Evolutionary conservation across 257 asterid genomes (phyloP), one percentile per base, ranked within the genome.

Genomic region (Marsdenia floribunda): DNA sequence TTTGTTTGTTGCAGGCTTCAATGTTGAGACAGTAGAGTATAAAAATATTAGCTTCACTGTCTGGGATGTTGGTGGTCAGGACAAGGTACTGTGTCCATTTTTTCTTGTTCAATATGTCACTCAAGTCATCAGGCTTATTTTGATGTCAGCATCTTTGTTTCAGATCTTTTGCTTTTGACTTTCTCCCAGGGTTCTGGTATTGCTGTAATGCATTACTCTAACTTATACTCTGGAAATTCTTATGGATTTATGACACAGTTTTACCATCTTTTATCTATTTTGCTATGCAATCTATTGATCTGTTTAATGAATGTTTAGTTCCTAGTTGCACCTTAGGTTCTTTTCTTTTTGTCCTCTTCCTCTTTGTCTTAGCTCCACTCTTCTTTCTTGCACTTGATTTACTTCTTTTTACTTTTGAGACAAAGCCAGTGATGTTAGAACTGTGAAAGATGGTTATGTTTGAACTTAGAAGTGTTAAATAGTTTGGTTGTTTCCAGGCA

Each of bases 31-130:
- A 35, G 85, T 81, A 64, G 85, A 82, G 24, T 82, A 82, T 53
- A 82, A 82, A 76, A 82, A 82, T 64, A 82, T 82, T 63, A 82
- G 85, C 82, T 82, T 82, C 80, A 82, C 85, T 52, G 85, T 82
- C 22, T 82, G 85, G 85, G 85, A 82, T 67, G 85, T 82, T 46
- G 85, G 85, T 37, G 85, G 85, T 60, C 85, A 82, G 79, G 85
- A 82, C 75, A 82, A 82, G 85, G 85, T 82, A 37, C 16, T 24
- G 47, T 26, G 10, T 14, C 14, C 50, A 21, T 33, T 67, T 22
- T 12, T 40, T 65, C 0, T 7, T 65, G 52, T 7, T 35, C 29
- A 38, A 26, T 63, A n/a, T 12, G 29, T 49, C 18, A 54, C 73
- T 49, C 16, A 22, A 69, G 49, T 19, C 38, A n/a, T 14, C 15